A percentile compares a stretch with the other conserved stretches of the same genome.
Evolutionary conservation across 2,329 filamentous ascomycete genomes (phyloP).

Genomic region (Proliferodiscus dingleyae): DNA sequence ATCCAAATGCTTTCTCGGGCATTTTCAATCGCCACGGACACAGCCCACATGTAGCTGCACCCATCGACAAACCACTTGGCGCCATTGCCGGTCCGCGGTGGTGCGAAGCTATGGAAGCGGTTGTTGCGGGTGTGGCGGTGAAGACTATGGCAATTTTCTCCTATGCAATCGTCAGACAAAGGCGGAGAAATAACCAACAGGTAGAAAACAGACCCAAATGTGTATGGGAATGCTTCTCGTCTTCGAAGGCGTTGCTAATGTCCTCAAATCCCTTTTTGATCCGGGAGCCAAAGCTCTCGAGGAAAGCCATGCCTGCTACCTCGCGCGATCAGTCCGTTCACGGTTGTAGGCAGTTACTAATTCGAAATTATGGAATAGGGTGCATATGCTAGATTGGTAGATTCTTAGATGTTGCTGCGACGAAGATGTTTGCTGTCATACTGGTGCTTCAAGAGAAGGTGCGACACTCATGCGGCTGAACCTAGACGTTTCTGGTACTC

Average conservation of each 20-base stretch:
- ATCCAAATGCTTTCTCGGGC: constrained; percentile 75
- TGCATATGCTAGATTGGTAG: too few species aligned
- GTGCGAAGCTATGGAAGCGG: constrained; percentile 65
- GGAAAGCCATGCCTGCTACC: constrained; percentile 11
- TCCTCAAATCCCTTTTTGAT: constrained; percentile 6
- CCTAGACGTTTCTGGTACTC: too few species aligned
- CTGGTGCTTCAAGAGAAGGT: too few species aligned
- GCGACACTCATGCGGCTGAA: too few species aligned
- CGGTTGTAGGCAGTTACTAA: too few species aligned
- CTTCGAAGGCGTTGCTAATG: constrained; percentile 4
- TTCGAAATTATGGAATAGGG: too few species aligned
- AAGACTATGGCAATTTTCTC: not conserved
- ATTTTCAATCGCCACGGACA: constrained; percentile 72
- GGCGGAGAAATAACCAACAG: not conserved
- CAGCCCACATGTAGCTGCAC: constrained; percentile 79
- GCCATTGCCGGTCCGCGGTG: constrained; percentile 63
- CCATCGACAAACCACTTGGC: constrained; percentile 88
- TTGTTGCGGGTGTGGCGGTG: constrained; percentile 34
- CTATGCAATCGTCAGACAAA: not conserved
- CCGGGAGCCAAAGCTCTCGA: constrained; percentile 4
- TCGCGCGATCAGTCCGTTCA: too few species aligned
- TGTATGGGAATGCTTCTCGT: constrained; percentile 2
- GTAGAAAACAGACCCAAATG: not conserved
- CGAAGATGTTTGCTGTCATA: too few species aligned
- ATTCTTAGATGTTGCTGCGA: too few species aligned